Conservation (phyloP, 352 stramenopile genomes). For the Peronospora farinosa region DNA sequence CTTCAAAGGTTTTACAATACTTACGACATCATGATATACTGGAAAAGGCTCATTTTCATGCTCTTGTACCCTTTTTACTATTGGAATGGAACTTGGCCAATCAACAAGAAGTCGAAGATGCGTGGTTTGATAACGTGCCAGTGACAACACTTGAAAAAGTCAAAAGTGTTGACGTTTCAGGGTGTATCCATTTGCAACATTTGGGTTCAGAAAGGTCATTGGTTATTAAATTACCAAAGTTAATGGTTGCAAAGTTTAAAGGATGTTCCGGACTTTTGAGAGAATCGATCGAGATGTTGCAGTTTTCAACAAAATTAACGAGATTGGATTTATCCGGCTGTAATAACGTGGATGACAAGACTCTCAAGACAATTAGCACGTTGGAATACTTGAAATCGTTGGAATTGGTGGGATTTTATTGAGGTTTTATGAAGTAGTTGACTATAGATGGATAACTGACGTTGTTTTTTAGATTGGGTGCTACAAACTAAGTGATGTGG, state of each 20-base stretch:
- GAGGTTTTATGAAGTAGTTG: background rate
- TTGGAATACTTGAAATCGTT: constrained; percentile 39
- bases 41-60: constrained; percentile 49
- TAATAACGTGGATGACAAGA: constrained; percentile 50
- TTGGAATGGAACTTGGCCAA: constrained; percentile 54
- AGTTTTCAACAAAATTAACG: constrained; percentile 51
- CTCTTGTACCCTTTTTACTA: constrained; percentile 42
- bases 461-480: constrained; percentile 38
- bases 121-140: constrained; percentile 61
- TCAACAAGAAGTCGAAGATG: constrained; percentile 44
- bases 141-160: constrained; percentile 39
- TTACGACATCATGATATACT: constrained; percentile 50
- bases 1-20: constrained; percentile 40
- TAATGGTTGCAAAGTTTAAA: constrained; percentile 47
- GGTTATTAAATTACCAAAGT: constrained; percentile 34
- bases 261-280: constrained; percentile 40
- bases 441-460: background rate
- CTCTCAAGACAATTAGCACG: constrained; percentile 34
- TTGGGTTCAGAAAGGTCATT: constrained; percentile 33
- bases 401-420: constrained; percentile 41
- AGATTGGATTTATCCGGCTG: constrained; percentile 57
- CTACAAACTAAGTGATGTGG: constrained; percentile 43
- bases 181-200: constrained; percentile 46
- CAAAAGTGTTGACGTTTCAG: constrained; percentile 49
- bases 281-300: constrained; percentile 44